phyloP scores from a whole-genome alignment of 2,329 filamentous ascomycete species.

The Colletotrichum ledebouriae region DNA sequence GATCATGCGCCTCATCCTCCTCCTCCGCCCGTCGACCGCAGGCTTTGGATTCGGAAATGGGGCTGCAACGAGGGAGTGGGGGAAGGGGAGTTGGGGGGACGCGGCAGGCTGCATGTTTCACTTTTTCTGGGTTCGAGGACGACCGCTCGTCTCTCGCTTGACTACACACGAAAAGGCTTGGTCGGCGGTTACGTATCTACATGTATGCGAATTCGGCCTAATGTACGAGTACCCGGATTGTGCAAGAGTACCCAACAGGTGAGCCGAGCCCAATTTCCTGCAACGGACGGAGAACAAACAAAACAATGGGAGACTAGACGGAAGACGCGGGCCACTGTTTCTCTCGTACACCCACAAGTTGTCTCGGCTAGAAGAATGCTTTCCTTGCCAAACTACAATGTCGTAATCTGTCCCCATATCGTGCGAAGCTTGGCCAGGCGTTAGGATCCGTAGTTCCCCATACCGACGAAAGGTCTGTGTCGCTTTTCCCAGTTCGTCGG shows the following conservation, averaged over 20 bases:
- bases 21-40: not conserved
- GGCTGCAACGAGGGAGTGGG: not conserved
- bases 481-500: not conserved
- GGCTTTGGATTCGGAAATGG: slow-evolving; percentile 1
- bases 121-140: not conserved
- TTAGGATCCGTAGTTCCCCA: slow-evolving; percentile 6
- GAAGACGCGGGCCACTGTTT: not conserved
- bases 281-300: not conserved
- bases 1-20: slow-evolving; percentile 12
- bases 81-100: not conserved
- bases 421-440: slow-evolving; percentile 12
- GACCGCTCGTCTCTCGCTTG: slow-evolving; percentile 19
- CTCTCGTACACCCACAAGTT: slow-evolving; percentile 13
- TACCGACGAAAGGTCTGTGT: slow-evolving; percentile 5
- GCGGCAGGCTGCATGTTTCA: slow-evolving; percentile 32
- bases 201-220: too few relatives aligned
- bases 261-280: too few relatives aligned
- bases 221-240: not conserved
- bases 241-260: too few relatives aligned
- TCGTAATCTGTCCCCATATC: not conserved
- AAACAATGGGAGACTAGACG: not conserved
- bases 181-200: not conserved
- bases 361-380: not conserved
- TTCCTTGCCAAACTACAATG: not conserved
- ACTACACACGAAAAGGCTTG: not conserved